Evolutionary conservation across 164 flowering plant genomes (phyloP).

Genomic region (Piper betle): DNA sequence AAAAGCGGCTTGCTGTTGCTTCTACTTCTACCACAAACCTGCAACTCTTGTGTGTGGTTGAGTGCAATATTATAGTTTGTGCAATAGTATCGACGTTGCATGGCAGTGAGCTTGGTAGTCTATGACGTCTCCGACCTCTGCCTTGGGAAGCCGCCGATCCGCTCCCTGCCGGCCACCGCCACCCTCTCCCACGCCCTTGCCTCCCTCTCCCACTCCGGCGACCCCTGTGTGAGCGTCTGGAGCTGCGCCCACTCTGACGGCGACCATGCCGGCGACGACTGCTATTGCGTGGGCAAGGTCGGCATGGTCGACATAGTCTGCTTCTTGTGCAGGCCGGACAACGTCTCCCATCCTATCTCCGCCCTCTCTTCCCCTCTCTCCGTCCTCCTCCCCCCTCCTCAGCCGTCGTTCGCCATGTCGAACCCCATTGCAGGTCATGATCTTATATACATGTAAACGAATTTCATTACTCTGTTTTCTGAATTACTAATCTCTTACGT

Average conservation of each 20-base stretch:
- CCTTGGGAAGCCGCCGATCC: constrained; percentile 48
- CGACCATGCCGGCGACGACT: constrained; percentile 7
- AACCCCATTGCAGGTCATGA: constrained; percentile 25
- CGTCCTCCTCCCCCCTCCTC: constrained; percentile 23
- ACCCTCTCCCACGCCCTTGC: constrained; percentile 49
- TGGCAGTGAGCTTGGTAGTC: constrained; percentile 58
- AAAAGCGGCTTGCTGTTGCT: too few species aligned
- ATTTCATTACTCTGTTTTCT: too few species aligned
- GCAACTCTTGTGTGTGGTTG: too few species aligned
- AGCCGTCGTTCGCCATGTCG: constrained; percentile 47
- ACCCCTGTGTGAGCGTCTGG: constrained; percentile 58
- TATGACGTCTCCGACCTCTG: constrained; percentile 79
- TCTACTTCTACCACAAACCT: too few species aligned
- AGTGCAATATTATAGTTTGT: too few species aligned
- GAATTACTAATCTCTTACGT: too few species aligned
- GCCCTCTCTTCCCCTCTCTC: constrained; percentile 59
- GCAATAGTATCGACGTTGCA: constrained; percentile 19
- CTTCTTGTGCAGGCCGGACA: constrained; percentile 46
- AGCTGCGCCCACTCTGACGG: constrained; percentile 29
- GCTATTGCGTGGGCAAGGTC: constrained; percentile 66
- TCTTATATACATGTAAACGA: too few species aligned
- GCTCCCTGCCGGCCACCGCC: constrained; percentile 30
- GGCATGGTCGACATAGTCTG: constrained; percentile 78
- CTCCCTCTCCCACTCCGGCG: constrained; percentile 43
- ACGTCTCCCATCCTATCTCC: constrained; percentile 30